Evolutionary conservation across 208 protist genomes (phyloP), one percentile per base, ranked within the genome.

Genomic region (Trypanosoma rangeli): DNA sequence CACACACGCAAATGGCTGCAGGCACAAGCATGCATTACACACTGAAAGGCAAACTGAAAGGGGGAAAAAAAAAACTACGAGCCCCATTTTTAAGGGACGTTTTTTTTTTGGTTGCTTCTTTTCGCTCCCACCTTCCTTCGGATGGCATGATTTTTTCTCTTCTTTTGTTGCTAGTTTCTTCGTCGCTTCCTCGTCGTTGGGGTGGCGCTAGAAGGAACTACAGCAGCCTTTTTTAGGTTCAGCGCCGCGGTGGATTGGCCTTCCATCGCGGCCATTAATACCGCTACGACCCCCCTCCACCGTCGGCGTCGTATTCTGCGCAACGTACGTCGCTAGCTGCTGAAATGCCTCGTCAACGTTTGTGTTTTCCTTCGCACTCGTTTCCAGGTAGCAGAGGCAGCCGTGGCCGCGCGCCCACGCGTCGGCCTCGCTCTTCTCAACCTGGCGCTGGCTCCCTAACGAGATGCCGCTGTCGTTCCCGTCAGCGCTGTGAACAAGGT

Each of bases 361-460:
- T n/a, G 79, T 92, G 73, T 95, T 95, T 53, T 91, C 84, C 78
- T 93, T 95, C 9, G 90, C 87, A 59, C 90, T 95, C 3, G 90
- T 92, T 68, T 95, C 90, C 22, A 95, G 71, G 76, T 95, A 95
- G 64, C 87, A 93, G 42, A 95, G 74, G 31, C 87, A 93, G 57
- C 71, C 67, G 69, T 92, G 86, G 10, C 69, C 37, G 37, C 87
- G 70, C 55, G 90, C 90, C 88, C 90, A 95, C 28, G 84, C 87
- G 49, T 95, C 90, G 0, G 73, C 90, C 63, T 95, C 90, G 58
- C 86, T 94, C 52, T 83, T 90, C 28, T 82, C 68, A 24, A 95
- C 74, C 57, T 95, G 87, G 9, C 90, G 81, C 53, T 85, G 75
- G 56, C 85, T 93, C 24, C 90, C 87, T 4, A 95, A 68, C 12